Percentiles rank a stretch among this genome's conserved stretches.
These are phyloP conservation scores for Davidsoniella eucalypti DNA, from an alignment of 2,329 filamentous ascomycete species.

Conservation along the genomic window DNA sequence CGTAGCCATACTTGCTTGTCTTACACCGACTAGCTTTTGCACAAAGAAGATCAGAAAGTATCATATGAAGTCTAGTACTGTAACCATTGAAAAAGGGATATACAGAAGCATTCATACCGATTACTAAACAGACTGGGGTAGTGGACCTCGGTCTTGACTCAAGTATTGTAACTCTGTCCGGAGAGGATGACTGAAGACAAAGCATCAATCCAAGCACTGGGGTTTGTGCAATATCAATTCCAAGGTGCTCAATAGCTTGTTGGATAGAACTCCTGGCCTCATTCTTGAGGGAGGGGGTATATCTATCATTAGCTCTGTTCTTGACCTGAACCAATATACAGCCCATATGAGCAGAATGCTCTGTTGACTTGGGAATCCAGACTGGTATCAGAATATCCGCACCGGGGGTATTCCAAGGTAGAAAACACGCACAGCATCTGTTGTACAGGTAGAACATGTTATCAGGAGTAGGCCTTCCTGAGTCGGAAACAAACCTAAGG, in stretches of 20 bases:
- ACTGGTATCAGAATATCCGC: neutral
- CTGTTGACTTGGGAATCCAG: neutral
- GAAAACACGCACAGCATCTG: neutral
- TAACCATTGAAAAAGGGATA: too few species aligned
- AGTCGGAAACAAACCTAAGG: neutral
- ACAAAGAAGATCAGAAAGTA: too few species aligned
- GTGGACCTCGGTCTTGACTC: too few species aligned
- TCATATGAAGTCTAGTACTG: too few species aligned
- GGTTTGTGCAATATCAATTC: neutral
- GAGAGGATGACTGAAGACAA: neutral
- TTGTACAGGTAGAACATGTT: neutral
- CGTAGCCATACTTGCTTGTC: too few species aligned
- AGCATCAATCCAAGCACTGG: neutral
- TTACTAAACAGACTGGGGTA: too few species aligned
- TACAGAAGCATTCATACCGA: too few species aligned
- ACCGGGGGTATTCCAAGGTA: neutral
- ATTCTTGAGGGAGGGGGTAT: neutral
- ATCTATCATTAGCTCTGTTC: neutral
- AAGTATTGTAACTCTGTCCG: too few species aligned
- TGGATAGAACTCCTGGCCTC: neutral
- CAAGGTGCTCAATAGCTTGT: neutral
- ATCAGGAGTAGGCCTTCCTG: neutral
- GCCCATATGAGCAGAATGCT: neutral
- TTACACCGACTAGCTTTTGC: too few species aligned
- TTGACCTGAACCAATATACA: neutral